Evolutionary conservation across 2,329 filamentous ascomycete species (phyloP).

Genomic region (Microcyclosporella mali): DNA sequence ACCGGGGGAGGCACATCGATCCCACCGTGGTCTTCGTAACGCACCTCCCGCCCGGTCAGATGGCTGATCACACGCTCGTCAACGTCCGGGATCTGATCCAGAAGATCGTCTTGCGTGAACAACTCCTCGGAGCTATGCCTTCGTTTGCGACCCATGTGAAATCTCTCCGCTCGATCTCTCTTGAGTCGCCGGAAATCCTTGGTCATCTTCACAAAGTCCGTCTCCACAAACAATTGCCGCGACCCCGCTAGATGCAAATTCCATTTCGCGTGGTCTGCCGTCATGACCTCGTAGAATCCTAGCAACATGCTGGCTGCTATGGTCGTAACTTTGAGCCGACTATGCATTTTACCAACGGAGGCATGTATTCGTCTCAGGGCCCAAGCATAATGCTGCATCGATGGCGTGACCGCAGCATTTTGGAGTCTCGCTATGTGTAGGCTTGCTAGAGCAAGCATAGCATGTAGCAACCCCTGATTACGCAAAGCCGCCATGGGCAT

Average conservation of each 20-base stretch:
- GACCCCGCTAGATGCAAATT: conserved; percentile 85
- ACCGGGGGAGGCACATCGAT: conserved; percentile 36
- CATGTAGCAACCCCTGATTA: conserved; percentile 81
- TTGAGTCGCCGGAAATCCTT: conserved; percentile 62
- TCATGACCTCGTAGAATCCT: conserved; percentile 90
- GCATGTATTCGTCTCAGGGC: conserved; percentile 71
- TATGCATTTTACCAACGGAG: conserved; percentile 62
- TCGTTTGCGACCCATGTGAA: conserved; percentile 17
- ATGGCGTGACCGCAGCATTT: conserved; percentile 65
- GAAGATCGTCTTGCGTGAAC: conserved; percentile 21
- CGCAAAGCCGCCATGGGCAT: conserved; percentile 77
- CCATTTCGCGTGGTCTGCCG: conserved; percentile 92
- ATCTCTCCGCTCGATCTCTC: conserved; percentile 41
- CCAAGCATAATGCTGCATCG: conserved; percentile 86
- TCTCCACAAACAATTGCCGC: conserved; percentile 72
- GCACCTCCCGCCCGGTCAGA: conserved; percentile 52
- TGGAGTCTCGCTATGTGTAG: conserved; percentile 83
- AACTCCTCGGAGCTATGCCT: conserved; percentile 12
- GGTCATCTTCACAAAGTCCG: conserved; percentile 69
- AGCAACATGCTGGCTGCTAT: conserved; percentile 82
- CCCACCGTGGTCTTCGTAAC: conserved; percentile 53
- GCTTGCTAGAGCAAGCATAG: conserved; percentile 80
- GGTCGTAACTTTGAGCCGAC: conserved; percentile 69
- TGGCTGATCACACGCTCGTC: conserved; percentile 53
- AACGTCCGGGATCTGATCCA: conserved; percentile 40